Conservation (phyloP, 306 rosid genomes). For the Lathyrus aphaca region DNA sequence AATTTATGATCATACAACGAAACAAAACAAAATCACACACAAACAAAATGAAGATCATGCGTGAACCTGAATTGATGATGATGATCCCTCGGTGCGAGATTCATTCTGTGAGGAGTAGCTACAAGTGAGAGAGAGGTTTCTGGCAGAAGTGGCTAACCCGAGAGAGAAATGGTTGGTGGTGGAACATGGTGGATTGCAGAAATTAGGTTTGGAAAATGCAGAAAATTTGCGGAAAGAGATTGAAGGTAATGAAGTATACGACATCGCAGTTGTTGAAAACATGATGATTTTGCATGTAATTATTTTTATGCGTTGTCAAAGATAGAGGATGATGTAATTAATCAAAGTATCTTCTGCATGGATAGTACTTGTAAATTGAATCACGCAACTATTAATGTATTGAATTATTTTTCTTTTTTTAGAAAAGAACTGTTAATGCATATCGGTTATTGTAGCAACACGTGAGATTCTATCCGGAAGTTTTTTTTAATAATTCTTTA, state of each 20-base stretch:
- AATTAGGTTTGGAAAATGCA: constrained; percentile 31
- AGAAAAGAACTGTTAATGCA: too few species aligned
- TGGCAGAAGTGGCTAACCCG: constrained; percentile 35
- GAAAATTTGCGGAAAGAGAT: constrained; percentile 16
- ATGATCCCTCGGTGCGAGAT: constrained; percentile 30
- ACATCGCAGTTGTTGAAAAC: not conserved
- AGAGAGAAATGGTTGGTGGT: constrained; percentile 26
- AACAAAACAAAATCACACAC: not conserved
- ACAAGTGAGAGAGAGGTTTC: constrained; percentile 41
- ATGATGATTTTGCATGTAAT: not conserved
- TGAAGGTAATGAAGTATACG: not conserved
- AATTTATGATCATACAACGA: not conserved
- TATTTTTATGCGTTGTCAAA: not conserved
- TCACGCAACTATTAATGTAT: too few species aligned
- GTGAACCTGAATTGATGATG: constrained; percentile 60
- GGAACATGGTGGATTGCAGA: constrained; percentile 25
- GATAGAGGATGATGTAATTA: not conserved
- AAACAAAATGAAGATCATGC: not conserved
- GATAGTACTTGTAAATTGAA: too few species aligned
- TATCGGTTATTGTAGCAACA: too few species aligned
- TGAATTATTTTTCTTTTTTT: too few species aligned
- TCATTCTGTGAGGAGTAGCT: constrained; percentile 43
- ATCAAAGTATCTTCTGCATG: too few species aligned
- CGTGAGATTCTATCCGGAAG: too few species aligned
- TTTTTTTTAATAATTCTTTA: too few species aligned